These are phyloP conservation scores for Paecilomyces formosus DNA, from an alignment of 2,329 filamentous ascomycete species.

Conservation along the genomic window DNA sequence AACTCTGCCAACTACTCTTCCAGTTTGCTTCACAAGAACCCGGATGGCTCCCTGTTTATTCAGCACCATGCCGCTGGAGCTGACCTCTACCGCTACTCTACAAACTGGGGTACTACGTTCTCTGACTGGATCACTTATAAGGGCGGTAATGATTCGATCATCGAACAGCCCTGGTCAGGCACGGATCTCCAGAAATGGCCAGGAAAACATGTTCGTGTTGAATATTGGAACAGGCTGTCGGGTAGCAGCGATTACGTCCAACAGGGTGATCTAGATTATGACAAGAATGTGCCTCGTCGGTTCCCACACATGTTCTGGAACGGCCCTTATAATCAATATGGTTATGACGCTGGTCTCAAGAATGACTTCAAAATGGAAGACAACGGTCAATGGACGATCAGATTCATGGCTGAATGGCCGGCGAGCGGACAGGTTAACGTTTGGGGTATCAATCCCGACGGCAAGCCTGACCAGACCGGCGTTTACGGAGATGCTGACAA, in stretches of 20 bases:
- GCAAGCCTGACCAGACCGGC: conserved; percentile 52
- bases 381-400: conserved; percentile 49
- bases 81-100: conserved; percentile 55
- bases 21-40: conserved; percentile 38
- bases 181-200: conserved; percentile 51
- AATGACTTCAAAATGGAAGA: conserved; percentile 46
- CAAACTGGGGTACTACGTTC: conserved; percentile 54
- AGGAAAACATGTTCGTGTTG: conserved; percentile 55
- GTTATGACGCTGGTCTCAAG: conserved; percentile 53
- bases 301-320: conserved; percentile 59
- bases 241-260: conserved; percentile 56
- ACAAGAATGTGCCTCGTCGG: conserved; percentile 36
- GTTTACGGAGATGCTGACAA: conserved; percentile 56
- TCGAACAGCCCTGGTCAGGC: conserved; percentile 50
- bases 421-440: conserved; percentile 55
- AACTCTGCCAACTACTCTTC: conserved; percentile 53
- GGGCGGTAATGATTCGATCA: conserved; percentile 44
- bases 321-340: conserved; percentile 57
- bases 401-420: conserved; percentile 59
- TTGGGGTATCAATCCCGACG: conserved; percentile 60
- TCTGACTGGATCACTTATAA: conserved; percentile 52
- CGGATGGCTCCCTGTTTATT: conserved; percentile 40
- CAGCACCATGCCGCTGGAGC: conserved; percentile 56
- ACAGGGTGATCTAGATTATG: conserved; percentile 47
- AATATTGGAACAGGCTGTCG: conserved; percentile 55